Conservation (phyloP, 192 early-diverging fungal genomes). For the Jimgerdemannia flammicorona region DNA sequence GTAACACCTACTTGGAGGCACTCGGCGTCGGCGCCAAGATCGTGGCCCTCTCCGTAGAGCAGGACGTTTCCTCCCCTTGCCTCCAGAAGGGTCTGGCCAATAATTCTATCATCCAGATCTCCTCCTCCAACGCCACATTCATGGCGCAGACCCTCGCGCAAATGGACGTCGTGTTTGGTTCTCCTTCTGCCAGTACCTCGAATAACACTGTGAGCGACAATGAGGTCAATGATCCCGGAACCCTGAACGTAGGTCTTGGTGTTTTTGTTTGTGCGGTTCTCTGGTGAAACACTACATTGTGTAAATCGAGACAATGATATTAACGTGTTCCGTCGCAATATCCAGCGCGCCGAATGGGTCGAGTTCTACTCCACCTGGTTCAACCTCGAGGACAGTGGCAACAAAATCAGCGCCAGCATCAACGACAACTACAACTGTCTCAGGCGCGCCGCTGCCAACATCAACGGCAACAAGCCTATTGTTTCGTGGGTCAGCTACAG, state of each 20-base stretch:
- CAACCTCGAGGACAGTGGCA: slow-evolving; percentile 54
- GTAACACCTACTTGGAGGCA: slow-evolving; percentile 45
- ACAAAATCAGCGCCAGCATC: slow-evolving; percentile 38
- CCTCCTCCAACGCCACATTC: slow-evolving; percentile 39
- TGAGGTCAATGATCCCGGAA: slow-evolving; percentile 41
- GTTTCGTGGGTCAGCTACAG: slow-evolving; percentile 63
- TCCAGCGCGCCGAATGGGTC: slow-evolving; percentile 55
- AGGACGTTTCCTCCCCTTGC: slow-evolving; percentile 44
- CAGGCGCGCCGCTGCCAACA: slow-evolving; percentile 27
- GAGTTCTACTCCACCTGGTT: slow-evolving; percentile 61
- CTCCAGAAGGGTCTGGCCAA: slow-evolving; percentile 31
- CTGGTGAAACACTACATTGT: background rate
- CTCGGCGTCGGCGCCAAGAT: slow-evolving; percentile 36
- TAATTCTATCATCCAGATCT: slow-evolving; percentile 21
- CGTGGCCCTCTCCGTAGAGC: slow-evolving; percentile 31
- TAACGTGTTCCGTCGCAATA: background rate
- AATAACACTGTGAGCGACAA: slow-evolving; percentile 41
- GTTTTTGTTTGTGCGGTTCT: background rate
- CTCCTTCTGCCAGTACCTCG: slow-evolving; percentile 30
- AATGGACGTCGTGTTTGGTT: slow-evolving; percentile 44
- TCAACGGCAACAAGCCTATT: slow-evolving; percentile 28
- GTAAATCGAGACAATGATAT: background rate
- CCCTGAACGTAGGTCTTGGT: slow-evolving; percentile 40
- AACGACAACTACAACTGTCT: slow-evolving; percentile 57
- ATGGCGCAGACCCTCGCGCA: slow-evolving; percentile 41